A percentile compares a stretch with the other conserved stretches of the same genome.
Conservation (phyloP, 352 stramenopile species). For the Phytophthora crassamura region DNA sequence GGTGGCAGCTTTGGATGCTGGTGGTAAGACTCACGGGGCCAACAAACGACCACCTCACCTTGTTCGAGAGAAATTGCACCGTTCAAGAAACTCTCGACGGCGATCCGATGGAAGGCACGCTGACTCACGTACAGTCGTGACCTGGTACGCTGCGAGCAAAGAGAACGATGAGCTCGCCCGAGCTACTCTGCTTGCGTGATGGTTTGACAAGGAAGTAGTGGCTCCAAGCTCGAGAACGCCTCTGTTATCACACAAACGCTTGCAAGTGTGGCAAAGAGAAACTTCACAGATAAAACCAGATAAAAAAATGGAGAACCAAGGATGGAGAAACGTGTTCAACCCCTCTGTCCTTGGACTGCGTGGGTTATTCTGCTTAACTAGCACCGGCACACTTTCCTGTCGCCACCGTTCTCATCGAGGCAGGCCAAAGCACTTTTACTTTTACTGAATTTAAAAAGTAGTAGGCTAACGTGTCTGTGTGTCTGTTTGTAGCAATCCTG, state of each 20-base stretch:
- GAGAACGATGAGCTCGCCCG: slow-evolving; percentile 8
- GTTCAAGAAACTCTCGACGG: slow-evolving; percentile 13
- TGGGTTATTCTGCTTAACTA: no score
- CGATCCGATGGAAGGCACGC: slow-evolving; percentile 12
- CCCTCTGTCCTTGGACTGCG: no score
- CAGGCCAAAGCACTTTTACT: no score
- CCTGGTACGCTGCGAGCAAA: slow-evolving; percentile 17
- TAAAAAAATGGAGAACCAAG: no score
- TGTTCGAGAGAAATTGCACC: slow-evolving; percentile 21
- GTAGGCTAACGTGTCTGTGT: no score
- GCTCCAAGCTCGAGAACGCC: background rate
- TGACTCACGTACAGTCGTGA: slow-evolving; percentile 12
- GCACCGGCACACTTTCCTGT: no score
- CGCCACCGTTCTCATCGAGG: no score
- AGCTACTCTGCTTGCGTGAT: slow-evolving; percentile 1
- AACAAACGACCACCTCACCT: slow-evolving; percentile 12
- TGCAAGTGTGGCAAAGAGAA: background rate
- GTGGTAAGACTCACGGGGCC: background rate
- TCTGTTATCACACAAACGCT: background rate
- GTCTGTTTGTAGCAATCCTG: no score
- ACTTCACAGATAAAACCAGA: background rate
- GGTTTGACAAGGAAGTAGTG: background rate
- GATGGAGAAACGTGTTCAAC: no score
- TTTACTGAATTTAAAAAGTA: no score
- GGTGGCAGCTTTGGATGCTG: background rate